Percentiles rank a stretch among this genome's conserved stretches.
phyloP scores from a whole-genome alignment of 805 yeast species.

The Clavispora fructus region DNA sequence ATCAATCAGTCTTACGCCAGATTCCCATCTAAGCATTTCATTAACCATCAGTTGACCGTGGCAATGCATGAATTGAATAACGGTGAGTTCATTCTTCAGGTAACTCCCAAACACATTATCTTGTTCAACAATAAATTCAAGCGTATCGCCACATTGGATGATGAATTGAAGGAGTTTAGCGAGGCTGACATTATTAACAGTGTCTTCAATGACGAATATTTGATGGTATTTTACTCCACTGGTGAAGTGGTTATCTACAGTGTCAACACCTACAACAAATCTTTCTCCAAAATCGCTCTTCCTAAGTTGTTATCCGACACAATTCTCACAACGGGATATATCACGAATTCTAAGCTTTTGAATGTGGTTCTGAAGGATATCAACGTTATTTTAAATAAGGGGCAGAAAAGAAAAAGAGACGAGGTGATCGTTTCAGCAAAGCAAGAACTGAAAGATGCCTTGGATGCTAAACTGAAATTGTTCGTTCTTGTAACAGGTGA shows the following conservation, averaged over 20 bases:
- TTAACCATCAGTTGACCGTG: conserved; percentile 58
- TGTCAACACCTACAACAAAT: conserved; percentile 34
- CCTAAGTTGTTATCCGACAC: conserved; percentile 40
- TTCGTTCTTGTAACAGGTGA: conserved; percentile 74
- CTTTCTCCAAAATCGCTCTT: conserved; percentile 29
- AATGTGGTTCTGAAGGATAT: conserved; percentile 34
- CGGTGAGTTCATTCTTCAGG: conserved; percentile 63
- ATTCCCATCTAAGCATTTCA: conserved; percentile 56
- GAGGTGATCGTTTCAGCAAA: conserved; percentile 10
- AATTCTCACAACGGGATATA: conserved; percentile 66
- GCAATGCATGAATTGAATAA: conserved; percentile 57
- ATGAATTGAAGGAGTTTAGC: conserved; percentile 20
- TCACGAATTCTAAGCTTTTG: conserved; percentile 47
- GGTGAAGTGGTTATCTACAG: conserved; percentile 63
- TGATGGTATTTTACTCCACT: conserved; percentile 57
- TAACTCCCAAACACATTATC: conserved; percentile 60
- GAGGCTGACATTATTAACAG: conserved; percentile 64
- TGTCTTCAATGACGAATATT: conserved; percentile 55
- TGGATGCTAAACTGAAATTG: conserved; percentile 23
- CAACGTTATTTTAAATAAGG: conserved; percentile 20
- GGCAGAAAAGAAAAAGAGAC: conserved; percentile 27
- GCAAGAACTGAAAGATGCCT: conserved; percentile 10
- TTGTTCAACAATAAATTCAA: conserved; percentile 58
- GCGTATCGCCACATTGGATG: conserved; percentile 44
- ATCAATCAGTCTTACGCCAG: conserved; percentile 58